phyloP scores from a whole-genome alignment of 495 filamentous ascomycete genomes.

The Symbiotaphrina buchneri region DNA sequence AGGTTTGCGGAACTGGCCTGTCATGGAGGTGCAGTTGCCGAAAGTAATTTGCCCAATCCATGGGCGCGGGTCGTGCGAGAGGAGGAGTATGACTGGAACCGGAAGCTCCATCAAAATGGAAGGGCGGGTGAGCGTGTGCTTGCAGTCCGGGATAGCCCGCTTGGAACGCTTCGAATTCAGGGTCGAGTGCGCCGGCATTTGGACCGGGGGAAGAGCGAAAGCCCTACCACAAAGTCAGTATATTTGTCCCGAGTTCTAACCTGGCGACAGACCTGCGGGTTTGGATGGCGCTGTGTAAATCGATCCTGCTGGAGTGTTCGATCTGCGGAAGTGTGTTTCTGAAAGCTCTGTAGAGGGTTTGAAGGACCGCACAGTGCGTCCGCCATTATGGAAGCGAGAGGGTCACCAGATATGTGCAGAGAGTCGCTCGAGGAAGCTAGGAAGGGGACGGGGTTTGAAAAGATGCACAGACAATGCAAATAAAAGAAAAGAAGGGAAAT shows the following conservation, averaged over 20 bases:
- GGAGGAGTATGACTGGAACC: background rate
- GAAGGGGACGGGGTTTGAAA: too few species aligned
- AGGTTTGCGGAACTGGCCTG: too few species aligned
- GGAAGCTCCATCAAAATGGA: background rate
- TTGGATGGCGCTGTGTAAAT: constrained; percentile 25
- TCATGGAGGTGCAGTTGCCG: constrained; percentile 3
- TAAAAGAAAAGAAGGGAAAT: too few species aligned
- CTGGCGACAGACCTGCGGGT: constrained; percentile 25
- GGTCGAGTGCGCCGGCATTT: constrained; percentile 32
- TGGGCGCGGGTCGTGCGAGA: background rate
- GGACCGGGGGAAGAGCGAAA: constrained; percentile 34
- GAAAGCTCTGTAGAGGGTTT: constrained; percentile 66
- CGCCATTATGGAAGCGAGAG: constrained; percentile 49
- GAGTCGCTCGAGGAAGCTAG: too few species aligned
- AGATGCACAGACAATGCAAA: too few species aligned
- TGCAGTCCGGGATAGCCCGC: constrained; percentile 14
- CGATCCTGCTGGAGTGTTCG: constrained; percentile 73
- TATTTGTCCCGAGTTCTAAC: too few species aligned
- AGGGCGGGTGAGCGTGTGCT: background rate
- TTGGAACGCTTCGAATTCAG: constrained; percentile 53
- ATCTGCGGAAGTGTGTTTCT: constrained; percentile 59
- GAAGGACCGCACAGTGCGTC: constrained; percentile 77
- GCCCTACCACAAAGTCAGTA: constrained; percentile 17
- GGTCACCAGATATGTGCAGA: too few species aligned
- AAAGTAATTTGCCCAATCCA: constrained; percentile 5